These are phyloP conservation scores for Nemania abortiva DNA, from an alignment of 2,329 filamentous ascomycete genomes.

Conservation along the genomic window DNA sequence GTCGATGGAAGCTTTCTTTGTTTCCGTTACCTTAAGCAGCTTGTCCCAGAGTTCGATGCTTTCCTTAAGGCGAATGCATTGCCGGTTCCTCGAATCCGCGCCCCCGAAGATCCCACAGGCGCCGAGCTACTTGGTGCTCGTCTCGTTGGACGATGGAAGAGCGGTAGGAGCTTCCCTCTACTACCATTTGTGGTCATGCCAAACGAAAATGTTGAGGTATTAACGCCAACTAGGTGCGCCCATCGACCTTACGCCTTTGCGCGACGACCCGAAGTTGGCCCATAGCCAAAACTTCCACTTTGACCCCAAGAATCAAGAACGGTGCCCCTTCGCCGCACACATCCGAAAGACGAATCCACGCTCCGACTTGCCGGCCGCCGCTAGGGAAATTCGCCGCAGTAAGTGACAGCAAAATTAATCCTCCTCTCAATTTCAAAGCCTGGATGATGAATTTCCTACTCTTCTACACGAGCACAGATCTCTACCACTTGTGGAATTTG, in stretches of 20 bases:
- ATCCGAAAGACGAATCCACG: constrained; percentile 62
- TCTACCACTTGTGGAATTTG: neutral
- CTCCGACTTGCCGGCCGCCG: constrained; percentile 50
- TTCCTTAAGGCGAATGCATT: constrained; percentile 50
- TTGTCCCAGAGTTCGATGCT: constrained; percentile 59
- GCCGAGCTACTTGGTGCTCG: constrained; percentile 57
- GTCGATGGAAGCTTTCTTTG: constrained; percentile 59
- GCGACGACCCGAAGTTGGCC: constrained; percentile 52
- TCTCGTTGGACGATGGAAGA: constrained; percentile 59
- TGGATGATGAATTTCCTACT: neutral
- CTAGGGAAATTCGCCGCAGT: constrained; percentile 48
- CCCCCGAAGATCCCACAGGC: constrained; percentile 41
- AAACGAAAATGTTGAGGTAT: neutral
- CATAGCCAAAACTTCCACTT: constrained; percentile 56
- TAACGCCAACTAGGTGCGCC: constrained; percentile 50
- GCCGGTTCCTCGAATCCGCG: constrained; percentile 3
- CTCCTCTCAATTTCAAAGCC: neutral
- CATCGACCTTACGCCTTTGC: constrained; percentile 47
- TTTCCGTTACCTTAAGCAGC: constrained; percentile 59
- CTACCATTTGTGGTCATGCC: neutral
- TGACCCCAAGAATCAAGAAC: constrained; percentile 48
- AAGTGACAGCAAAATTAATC: constrained; percentile 11
- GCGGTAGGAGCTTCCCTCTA: constrained; percentile 25
- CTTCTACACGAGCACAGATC: neutral
- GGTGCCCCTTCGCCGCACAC: constrained; percentile 61